Evolutionary conservation across 169 alveolate species (phyloP).

Genomic region (Amoebophrya sp.): DNA sequence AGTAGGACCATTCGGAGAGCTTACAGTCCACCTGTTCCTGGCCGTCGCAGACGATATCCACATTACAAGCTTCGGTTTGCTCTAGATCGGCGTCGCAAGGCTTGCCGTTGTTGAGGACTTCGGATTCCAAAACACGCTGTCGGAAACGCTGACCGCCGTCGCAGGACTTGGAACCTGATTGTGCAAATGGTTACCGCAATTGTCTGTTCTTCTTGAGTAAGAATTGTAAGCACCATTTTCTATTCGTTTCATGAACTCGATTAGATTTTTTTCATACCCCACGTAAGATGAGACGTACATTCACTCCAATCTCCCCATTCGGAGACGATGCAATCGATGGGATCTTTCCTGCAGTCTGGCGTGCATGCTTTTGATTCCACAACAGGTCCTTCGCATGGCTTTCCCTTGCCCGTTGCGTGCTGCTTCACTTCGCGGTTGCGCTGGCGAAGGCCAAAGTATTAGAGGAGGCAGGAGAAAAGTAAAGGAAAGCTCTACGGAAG

Average conservation of each 20-base stretch:
- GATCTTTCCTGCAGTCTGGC: neutral
- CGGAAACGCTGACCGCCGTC: neutral
- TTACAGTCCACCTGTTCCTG: neutral
- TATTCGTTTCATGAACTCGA: no score
- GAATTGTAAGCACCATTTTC: no score
- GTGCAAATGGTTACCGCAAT: no score
- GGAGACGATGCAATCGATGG: neutral
- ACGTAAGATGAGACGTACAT: no score
- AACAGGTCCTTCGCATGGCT: neutral
- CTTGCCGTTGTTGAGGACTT: neutral
- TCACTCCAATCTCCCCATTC: neutral
- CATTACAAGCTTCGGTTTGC: neutral
- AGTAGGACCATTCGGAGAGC: neutral
- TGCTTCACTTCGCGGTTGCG: neutral
- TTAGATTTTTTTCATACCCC: no score
- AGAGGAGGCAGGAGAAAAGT: no score
- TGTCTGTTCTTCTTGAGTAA: no score
- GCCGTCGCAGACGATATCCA: neutral
- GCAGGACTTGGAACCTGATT: no score
- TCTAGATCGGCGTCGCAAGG: neutral
- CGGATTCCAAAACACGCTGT: neutral
- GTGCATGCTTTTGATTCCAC: neutral
- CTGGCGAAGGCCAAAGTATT: neutral
- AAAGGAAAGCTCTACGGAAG: no score
- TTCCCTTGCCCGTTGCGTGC: neutral